phyloP scores from a whole-genome alignment of 2,329 filamentous ascomycete genomes.

The Sordariomycetes sp. region DNA sequence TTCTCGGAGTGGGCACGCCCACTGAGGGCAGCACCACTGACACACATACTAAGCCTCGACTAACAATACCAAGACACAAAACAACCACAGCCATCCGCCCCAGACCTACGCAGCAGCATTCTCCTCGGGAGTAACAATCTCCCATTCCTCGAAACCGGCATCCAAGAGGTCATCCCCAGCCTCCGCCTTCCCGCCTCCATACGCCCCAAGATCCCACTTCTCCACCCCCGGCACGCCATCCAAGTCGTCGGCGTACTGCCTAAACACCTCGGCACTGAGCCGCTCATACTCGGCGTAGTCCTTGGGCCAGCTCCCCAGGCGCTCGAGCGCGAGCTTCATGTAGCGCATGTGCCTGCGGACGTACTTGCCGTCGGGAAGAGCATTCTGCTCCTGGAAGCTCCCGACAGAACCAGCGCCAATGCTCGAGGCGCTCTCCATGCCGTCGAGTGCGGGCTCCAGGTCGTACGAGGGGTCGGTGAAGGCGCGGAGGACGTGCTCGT shows the following conservation, averaged over 20 bases:
- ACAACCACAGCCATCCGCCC: too few species aligned
- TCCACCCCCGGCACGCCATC: slow-evolving; percentile 27
- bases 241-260: slow-evolving; percentile 21
- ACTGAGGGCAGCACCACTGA: too few species aligned
- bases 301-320: slow-evolving; percentile 28
- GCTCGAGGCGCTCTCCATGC: slow-evolving; percentile 11
- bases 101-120: too few species aligned
- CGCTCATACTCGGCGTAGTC: slow-evolving; percentile 30
- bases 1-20: too few species aligned
- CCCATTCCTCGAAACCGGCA: slow-evolving; percentile 12
- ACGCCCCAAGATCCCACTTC: slow-evolving; percentile 30
- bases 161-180: slow-evolving; percentile 16
- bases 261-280: slow-evolving; percentile 28
- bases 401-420: slow-evolving; percentile 11
- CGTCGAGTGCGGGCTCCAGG: slow-evolving; percentile 13
- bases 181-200: slow-evolving; percentile 30
- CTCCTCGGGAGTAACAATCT: slow-evolving; percentile 6
- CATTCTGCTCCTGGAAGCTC: background rate
- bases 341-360: slow-evolving; percentile 21
- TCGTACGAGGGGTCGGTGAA: slow-evolving; percentile 18
- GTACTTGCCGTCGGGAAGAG: slow-evolving; percentile 14
- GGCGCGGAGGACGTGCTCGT: slow-evolving; percentile 21
- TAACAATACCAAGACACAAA: too few species aligned
- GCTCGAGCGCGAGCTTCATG: slow-evolving; percentile 22
- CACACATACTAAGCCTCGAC: too few species aligned